Base-by-base conservation (phyloP, 306 rosid genomes). In the Luffa acutangula region DNA sequence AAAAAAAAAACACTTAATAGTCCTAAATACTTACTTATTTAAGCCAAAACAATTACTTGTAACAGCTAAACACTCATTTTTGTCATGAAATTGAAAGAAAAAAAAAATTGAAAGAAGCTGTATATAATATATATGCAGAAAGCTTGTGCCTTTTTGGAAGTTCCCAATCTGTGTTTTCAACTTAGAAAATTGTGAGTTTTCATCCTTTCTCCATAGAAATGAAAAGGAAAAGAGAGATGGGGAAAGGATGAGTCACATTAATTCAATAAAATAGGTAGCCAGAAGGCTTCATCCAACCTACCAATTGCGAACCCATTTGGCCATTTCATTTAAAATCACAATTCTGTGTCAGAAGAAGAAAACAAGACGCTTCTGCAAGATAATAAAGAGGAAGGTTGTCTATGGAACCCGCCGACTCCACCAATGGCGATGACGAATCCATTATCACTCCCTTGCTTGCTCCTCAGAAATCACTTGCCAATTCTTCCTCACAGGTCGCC, bases 401-500 rank as follows among this genome's bases (percentile, higher is more conserved):
- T 8, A 1, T 42, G 51, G 15, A n/a, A 8, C 33, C 3, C 3
- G 49, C 51, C 15, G 49, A 41, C 72, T 9, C 15, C 65, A 3
- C 18, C 74, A 81, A 76, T 66, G 81, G 43, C 2, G 87, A 83
- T n/a, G 76, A 83, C 13, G 97, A 89, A 14, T 80, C 92, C 43
- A 76, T 83, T 71, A 78, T 81, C 12, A 81, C 49, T 25, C 93
- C 98, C 21, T 75, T 93, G 60, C 80, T 94, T 21, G 84, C 85
- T 72, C 67, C 85, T 4, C 85, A 79, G 33, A 84, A 92, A 82
- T 85, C 90, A 59, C 37, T 41, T 5, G 36, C 83, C 42, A 95
- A 90, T 65, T 86, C 91, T 10, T 79, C 90, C 1, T 96, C 99
- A 3, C 99, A 96, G 84, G 98, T 93, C 48, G 99, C 99, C 43